phyloP scores from a whole-genome alignment of 495 filamentous ascomycete genomes.

The Terfezia boudieri region DNA sequence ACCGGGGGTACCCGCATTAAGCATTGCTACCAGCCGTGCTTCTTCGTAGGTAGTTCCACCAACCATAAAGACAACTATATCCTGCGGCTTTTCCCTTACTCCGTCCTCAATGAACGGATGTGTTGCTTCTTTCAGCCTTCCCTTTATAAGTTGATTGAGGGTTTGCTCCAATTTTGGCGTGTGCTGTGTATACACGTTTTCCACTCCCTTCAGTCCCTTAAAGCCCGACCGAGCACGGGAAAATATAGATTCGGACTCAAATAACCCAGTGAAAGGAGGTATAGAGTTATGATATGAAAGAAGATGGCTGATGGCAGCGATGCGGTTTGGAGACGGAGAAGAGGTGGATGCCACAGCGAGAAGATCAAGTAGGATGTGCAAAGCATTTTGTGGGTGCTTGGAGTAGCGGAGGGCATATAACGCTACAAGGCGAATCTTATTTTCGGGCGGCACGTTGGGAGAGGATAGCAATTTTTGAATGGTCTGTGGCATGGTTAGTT shows the following conservation, averaged over 20 bases:
- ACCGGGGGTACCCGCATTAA: slow-evolving; percentile 79
- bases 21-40: slow-evolving; percentile 74
- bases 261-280: slow-evolving; percentile 50
- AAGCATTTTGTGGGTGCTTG: slow-evolving; percentile 54
- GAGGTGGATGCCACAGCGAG: slow-evolving; percentile 31
- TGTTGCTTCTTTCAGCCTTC: slow-evolving; percentile 55
- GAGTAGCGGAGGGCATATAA: slow-evolving; percentile 85
- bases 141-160: slow-evolving; percentile 79
- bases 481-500: slow-evolving; percentile 27
- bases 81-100: slow-evolving; percentile 84
- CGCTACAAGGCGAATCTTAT: slow-evolving; percentile 71
- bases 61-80: slow-evolving; percentile 82
- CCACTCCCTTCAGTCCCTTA: slow-evolving; percentile 87
- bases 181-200: slow-evolving; percentile 98
- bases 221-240: slow-evolving; percentile 71
- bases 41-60: slow-evolving; percentile 92
- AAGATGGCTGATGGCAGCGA: slow-evolving; percentile 52
- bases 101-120: slow-evolving; percentile 86
- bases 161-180: slow-evolving; percentile 71
- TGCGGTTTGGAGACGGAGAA: slow-evolving; percentile 34
- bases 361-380: slow-evolving; percentile 65
- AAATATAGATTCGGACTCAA: slow-evolving; percentile 80
- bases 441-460: slow-evolving; percentile 39
- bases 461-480: slow-evolving; percentile 66
- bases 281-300: slow-evolving; percentile 66